Conservation (phyloP, 2,329 filamentous ascomycete species). For the Epichloe festucae region DNA sequence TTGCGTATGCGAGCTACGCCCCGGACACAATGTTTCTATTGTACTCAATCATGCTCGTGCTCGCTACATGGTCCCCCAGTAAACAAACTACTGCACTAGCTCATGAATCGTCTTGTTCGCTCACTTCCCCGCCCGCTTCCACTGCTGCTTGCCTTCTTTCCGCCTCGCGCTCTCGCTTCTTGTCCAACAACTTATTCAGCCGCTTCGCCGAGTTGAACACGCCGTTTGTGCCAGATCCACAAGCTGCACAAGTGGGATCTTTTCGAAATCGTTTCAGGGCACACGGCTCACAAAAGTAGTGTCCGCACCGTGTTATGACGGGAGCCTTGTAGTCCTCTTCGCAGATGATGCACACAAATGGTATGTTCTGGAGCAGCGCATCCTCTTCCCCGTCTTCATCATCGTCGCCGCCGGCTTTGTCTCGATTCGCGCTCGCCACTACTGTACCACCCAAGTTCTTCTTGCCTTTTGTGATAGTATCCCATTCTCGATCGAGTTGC, state of each 20-base stretch:
- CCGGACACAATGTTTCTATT: not conserved
- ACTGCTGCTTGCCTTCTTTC: constrained; percentile 42
- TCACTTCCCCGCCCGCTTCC: constrained; percentile 36
- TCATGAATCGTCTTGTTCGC: constrained; percentile 25
- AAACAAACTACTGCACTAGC: not conserved
- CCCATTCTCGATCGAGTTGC: constrained; percentile 93
- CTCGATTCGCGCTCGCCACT: constrained; percentile 45
- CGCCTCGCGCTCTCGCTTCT: constrained; percentile 50
- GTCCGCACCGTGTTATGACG: constrained; percentile 78
- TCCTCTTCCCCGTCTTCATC: constrained; percentile 46
- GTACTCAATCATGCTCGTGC: not conserved
- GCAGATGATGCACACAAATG: constrained; percentile 84
- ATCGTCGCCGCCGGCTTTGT: constrained; percentile 23
- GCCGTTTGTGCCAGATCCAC: constrained; percentile 72
- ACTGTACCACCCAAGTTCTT: constrained; percentile 48
- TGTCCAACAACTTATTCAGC: constrained; percentile 66
- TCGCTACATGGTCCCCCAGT: no score
- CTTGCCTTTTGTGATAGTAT: constrained; percentile 63
- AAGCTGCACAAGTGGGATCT: constrained; percentile 76
- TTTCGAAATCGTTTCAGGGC: constrained; percentile 77
- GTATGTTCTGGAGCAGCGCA: constrained; percentile 67
- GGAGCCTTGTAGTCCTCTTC: constrained; percentile 65
- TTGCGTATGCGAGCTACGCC: not conserved
- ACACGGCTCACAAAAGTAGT: constrained; percentile 92
- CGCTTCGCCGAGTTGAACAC: constrained; percentile 84